phyloP scores from a whole-genome alignment of 441 rosid species.

The Adansonia grandidieri region DNA sequence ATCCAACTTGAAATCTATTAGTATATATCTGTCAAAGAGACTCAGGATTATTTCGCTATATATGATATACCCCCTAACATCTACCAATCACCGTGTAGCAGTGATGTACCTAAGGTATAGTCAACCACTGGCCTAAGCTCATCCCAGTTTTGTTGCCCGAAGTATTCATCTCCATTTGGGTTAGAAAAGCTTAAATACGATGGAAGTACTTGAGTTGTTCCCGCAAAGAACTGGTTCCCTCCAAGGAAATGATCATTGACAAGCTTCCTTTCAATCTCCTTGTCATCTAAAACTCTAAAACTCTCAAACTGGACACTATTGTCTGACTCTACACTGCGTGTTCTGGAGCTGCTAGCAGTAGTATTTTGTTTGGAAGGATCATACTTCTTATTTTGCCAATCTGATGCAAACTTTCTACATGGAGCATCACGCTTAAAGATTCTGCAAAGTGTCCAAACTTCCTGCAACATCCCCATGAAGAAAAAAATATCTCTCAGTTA shows the following conservation, averaged over 20 bases:
- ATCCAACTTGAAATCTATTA: neutral
- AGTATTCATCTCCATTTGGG: neutral
- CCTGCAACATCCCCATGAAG: slow-evolving; percentile 30
- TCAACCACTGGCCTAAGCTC: slow-evolving; percentile 25
- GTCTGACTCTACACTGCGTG: slow-evolving; percentile 15
- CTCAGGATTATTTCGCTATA: neutral
- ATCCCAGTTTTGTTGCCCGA: slow-evolving; percentile 15
- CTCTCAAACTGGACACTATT: neutral
- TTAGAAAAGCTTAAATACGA: slow-evolving; percentile 16
- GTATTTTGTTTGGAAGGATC: slow-evolving; percentile 15
- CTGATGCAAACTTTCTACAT: slow-evolving; percentile 29
- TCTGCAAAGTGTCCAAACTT: slow-evolving; percentile 49
- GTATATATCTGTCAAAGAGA: neutral
- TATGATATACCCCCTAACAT: neutral
- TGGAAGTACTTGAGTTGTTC: slow-evolving; percentile 1
- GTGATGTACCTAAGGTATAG: neutral
- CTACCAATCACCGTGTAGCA: neutral
- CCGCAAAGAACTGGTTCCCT: slow-evolving; percentile 19
- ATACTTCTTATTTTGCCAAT: neutral
- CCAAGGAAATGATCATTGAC: slow-evolving; percentile 14
- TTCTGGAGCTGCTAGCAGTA: slow-evolving; percentile 2
- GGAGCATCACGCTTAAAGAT: slow-evolving; percentile 41
- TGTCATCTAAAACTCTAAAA: slow-evolving; percentile 16
- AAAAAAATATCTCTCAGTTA: neutral
- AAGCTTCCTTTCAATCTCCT: slow-evolving; percentile 14